phyloP scores from a whole-genome alignment of 768 basidiomycete species.

The Boletus fagicola region DNA sequence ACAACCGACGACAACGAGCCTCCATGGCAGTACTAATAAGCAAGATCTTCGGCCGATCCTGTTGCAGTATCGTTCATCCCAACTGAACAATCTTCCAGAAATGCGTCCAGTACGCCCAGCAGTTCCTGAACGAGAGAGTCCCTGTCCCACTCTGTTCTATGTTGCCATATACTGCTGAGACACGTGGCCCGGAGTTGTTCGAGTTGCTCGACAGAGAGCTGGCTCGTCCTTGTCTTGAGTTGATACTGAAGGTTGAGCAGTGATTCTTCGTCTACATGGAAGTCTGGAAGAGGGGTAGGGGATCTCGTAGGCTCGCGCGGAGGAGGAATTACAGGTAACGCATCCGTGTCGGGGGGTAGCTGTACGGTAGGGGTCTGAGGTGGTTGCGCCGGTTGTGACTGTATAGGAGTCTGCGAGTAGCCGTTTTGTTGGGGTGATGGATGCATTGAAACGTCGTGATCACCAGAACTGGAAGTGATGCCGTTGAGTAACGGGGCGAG shows the following conservation, averaged over 20 bases:
- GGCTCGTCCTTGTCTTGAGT: slow-evolving; percentile 53
- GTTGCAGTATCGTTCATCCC: slow-evolving; percentile 15
- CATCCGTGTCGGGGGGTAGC: slow-evolving; percentile 13
- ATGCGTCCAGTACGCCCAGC: slow-evolving; percentile 53
- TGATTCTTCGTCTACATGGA: slow-evolving; percentile 55
- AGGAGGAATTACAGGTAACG: slow-evolving; percentile 22
- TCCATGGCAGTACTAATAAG: slow-evolving; percentile 2
- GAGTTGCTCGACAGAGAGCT: slow-evolving; percentile 80
- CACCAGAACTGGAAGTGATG: slow-evolving; percentile 1
- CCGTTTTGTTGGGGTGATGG: slow-evolving; percentile 14
- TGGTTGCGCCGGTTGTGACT: background rate
- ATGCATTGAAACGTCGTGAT: background rate
- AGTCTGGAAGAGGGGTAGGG: slow-evolving; percentile 76
- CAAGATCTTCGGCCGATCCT: background rate
- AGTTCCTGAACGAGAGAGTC: slow-evolving; percentile 61
- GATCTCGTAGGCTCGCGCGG: slow-evolving; percentile 49
- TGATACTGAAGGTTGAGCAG: slow-evolving; percentile 48
- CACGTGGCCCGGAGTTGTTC: slow-evolving; percentile 90
- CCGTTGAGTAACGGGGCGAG: slow-evolving; percentile 31
- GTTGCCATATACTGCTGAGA: slow-evolving; percentile 79
- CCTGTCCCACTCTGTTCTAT: slow-evolving; percentile 81
- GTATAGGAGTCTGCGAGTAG: slow-evolving; percentile 10
- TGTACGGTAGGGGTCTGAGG: slow-evolving; percentile 9
- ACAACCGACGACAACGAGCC: background rate
- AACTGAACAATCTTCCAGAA: slow-evolving; percentile 58